These are phyloP conservation scores for Sextonia rubra DNA, from an alignment of 164 flowering plant genomes.

Conservation along the genomic window DNA sequence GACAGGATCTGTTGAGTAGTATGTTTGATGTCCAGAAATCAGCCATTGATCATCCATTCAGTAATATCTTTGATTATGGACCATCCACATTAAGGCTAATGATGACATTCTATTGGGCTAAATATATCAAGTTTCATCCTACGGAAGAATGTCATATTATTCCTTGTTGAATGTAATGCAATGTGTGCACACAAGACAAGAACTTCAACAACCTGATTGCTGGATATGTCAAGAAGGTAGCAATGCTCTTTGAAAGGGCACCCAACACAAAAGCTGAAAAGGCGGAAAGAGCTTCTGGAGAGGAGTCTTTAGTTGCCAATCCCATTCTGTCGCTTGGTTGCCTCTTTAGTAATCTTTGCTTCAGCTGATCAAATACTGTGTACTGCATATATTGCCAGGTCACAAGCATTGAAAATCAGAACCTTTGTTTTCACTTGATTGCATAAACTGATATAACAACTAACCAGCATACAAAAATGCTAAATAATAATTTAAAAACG, in stretches of 20 bases:
- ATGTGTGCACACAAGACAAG: neutral
- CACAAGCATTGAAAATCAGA: neutral
- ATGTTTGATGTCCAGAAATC: no score
- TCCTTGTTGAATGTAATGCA: neutral
- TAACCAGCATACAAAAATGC: no score
- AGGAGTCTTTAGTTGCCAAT: conserved; percentile 18
- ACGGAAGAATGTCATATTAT: neutral
- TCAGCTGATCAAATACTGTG: conserved; percentile 84
- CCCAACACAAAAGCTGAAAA: conserved; percentile 68
- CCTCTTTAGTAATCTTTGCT: conserved; percentile 44
- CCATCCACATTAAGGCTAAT: neutral
- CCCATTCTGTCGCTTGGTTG: conserved; percentile 19
- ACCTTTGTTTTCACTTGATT: neutral
- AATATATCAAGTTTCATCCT: neutral
- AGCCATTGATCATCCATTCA: no score
- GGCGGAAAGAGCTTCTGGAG: conserved; percentile 68
- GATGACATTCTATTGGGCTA: neutral
- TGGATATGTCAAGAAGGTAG: conserved; percentile 74
- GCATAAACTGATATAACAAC: no score
- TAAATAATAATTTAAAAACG: no score
- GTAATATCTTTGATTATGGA: no score
- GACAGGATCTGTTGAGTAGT: no score
- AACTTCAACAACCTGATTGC: conserved; percentile 57
- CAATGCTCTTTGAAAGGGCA: conserved; percentile 75
- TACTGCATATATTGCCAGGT: conserved; percentile 43